A percentile compares a stretch with the other conserved stretches of the same genome.
Evolutionary conservation across 768 basidiomycete species (phyloP).

Genomic region (Chiua virens): DNA sequence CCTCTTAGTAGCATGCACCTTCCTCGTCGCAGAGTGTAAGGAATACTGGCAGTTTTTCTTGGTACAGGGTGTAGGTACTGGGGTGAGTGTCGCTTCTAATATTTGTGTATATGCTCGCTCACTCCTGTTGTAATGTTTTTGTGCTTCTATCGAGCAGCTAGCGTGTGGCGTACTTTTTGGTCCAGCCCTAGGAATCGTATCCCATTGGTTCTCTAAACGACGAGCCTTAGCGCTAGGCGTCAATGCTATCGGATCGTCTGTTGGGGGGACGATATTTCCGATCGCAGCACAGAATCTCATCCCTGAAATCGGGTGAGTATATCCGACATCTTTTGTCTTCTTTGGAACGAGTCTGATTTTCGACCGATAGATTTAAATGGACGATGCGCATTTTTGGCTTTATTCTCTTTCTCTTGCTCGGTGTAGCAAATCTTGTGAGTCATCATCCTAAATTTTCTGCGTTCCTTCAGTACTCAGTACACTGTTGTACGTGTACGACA

Average conservation of each 20-base stretch:
- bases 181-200: conserved; percentile 55
- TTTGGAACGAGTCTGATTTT: not conserved
- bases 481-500: conserved; percentile 2
- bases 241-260: conserved; percentile 61
- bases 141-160: conserved; percentile 14
- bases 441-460: too few relatives aligned
- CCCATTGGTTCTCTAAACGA: conserved; percentile 72
- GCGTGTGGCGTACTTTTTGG: conserved; percentile 62
- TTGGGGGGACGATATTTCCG: conserved; percentile 71
- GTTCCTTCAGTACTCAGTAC: not conserved
- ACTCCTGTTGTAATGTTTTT: not conserved
- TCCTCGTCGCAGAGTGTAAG: conserved; percentile 69
- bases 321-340: conserved; percentile 12
- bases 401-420: conserved; percentile 52
- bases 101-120: not conserved
- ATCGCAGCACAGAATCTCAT: conserved; percentile 58
- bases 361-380: conserved; percentile 62
- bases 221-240: conserved; percentile 61
- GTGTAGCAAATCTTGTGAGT: conserved; percentile 52
- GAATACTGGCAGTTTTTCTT: conserved; percentile 78
- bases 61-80: conserved; percentile 68
- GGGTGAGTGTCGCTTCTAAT: conserved; percentile 43
- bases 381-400: conserved; percentile 72
- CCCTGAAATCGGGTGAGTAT: conserved; percentile 51
- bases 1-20: conserved; percentile 53